Base-by-base conservation (phyloP, 148 eudicot species). In the Euryodendron excelsum region DNA sequence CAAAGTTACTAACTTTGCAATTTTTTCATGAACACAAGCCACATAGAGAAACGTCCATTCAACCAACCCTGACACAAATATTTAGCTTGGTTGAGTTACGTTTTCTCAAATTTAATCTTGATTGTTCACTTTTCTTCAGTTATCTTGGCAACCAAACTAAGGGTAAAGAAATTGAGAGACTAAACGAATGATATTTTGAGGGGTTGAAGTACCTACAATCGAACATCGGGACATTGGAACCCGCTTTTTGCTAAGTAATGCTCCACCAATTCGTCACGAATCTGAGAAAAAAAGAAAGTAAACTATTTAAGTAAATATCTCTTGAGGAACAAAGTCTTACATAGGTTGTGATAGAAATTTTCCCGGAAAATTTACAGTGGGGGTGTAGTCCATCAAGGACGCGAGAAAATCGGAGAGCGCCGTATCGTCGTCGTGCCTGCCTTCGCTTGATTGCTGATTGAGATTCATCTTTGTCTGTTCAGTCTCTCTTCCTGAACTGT, bases 251-350 rank as follows among this genome's bases (percentile, higher is more conserved):
- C 96, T 70, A 95, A 87, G 85, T 93, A 95, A 87, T 95, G 97
- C 78, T 95, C 97, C 59, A 91, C 97, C 85, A 95, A 83, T 82
- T 95, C 97, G 65, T 95, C 99, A 36, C 97, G 99, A 84, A 95
- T 90, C 92, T 93, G 83, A 20, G 15, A 11, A 60, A 12, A 10
- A 65, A 14, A 0, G 62, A 28, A 18, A 62, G 13, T 14, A 0
- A 18, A 34, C 20, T 21, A 15, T 33, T 18, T 69, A 44, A 4
- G 56, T 15, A 8, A 23, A 61, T 45, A 18, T 12, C 63, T 28
- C 11, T 45, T 15, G 33, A 75, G 41, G n/a, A 74, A 39, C 5
- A 74, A 74, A 74, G 50, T n/a, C 2, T 1, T 25, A 44, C 37
- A 13, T 3, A 30, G n/a, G 23, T 23, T 25, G 41, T 25, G 65